These are phyloP conservation scores for Caryopteris hybrid DNA, from an alignment of 305 asterid species.

Conservation along the genomic window DNA sequence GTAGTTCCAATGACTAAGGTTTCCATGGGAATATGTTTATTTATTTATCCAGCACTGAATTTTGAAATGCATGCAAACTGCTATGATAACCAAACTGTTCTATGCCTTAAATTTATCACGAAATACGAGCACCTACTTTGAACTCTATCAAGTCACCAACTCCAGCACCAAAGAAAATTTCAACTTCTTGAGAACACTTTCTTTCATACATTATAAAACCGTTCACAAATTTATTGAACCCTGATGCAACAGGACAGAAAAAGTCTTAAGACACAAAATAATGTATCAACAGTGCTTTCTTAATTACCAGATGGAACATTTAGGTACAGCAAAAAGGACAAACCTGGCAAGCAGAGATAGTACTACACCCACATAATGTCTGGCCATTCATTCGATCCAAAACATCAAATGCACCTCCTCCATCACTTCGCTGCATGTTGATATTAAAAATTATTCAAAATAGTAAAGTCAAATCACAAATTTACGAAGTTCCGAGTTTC, in stretches of 20 bases:
- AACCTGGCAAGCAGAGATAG: conserved; percentile 88
- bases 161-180: not conserved
- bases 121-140: not conserved
- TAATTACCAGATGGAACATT: not conserved
- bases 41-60: not conserved
- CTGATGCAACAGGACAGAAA: not conserved
- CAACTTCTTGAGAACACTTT: conserved; percentile 1
- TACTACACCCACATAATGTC: conserved; percentile 76
- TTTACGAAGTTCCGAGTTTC: not conserved
- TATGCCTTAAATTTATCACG: not conserved
- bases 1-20: not conserved
- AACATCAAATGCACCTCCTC: conserved; percentile 87
- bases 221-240: not conserved
- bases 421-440: conserved; percentile 86
- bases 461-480: not conserved
- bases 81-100: not conserved
- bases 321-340: conserved; percentile 17
- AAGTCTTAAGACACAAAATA: not conserved
- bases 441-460: conserved; percentile 14
- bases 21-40: not conserved
- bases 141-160: not conserved
- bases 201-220: not conserved
- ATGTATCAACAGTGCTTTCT: not conserved
- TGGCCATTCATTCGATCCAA: conserved; percentile 91
- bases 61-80: conserved; percentile 7